Evolutionary conservation across 2,329 filamentous ascomycete species (phyloP).

Genomic region (Alternaria metachromatica): DNA sequence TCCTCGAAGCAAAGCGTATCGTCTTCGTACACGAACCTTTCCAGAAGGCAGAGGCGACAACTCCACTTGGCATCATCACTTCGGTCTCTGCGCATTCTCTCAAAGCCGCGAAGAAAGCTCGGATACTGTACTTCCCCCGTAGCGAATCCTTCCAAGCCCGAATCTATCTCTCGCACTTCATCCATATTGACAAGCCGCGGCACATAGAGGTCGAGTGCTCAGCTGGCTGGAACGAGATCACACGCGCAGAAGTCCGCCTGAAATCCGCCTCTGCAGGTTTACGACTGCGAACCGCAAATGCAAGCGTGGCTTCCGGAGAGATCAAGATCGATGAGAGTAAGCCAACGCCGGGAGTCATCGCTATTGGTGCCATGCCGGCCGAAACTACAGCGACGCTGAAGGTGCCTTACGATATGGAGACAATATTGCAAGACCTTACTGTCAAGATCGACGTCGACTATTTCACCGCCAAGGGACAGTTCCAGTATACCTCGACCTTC

Average conservation of each 20-base stretch:
- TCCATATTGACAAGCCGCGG: conserved; percentile 81
- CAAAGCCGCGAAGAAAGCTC: conserved; percentile 55
- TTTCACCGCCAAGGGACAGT: conserved; percentile 69
- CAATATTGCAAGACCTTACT: conserved; percentile 72
- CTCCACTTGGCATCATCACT: conserved; percentile 56
- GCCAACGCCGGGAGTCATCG: conserved; percentile 55
- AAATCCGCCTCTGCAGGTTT: conserved; percentile 67
- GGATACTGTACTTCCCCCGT: conserved; percentile 76
- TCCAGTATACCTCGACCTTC: conserved; percentile 67
- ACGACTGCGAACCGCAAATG: conserved; percentile 62
- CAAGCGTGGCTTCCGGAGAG: conserved; percentile 52
- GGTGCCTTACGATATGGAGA: conserved; percentile 85
- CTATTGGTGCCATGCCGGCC: conserved; percentile 53
- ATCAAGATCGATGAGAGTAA: conserved; percentile 52
- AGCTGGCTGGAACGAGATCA: conserved; percentile 75
- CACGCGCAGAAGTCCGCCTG: conserved; percentile 58
- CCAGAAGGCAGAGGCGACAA: conserved; percentile 56
- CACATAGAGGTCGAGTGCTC: conserved; percentile 75
- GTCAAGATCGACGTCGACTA: conserved; percentile 80
- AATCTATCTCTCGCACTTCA: conserved; percentile 70
- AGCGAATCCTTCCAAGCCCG: conserved; percentile 71
- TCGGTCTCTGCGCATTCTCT: conserved; percentile 44
- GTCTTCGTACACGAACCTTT: conserved; percentile 70
- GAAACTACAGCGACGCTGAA: conserved; percentile 63
- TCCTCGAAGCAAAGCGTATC: conserved; percentile 69